Conservation (phyloP, 2,329 filamentous ascomycete genomes). For the Balansia obtecta region DNA sequence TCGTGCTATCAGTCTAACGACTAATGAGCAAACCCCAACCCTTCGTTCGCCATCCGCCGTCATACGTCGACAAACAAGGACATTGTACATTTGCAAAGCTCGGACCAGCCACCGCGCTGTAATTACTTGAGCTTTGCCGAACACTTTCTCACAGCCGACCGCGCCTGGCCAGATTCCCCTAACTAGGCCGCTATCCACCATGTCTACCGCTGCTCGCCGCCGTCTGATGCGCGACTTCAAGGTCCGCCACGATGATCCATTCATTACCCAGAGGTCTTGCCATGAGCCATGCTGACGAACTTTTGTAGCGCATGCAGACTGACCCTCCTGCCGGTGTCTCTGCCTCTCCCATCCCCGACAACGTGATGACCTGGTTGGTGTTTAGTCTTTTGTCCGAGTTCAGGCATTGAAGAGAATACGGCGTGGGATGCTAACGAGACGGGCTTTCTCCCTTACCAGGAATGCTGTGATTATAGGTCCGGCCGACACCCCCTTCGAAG, state of each 20-base stretch:
- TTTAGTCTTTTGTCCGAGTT: not conserved
- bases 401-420: not conserved
- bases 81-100: not conserved
- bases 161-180: not conserved
- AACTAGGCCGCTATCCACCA: constrained; percentile 13
- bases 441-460: constrained; percentile 36
- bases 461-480: constrained; percentile 98
- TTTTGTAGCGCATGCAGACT: constrained; percentile 84
- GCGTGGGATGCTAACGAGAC: constrained; percentile 8
- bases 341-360: constrained; percentile 88
- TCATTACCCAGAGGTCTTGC: not conserved
- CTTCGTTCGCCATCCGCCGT: constrained; percentile 9
- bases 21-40: constrained; percentile 16
- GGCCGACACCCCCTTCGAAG: constrained; percentile 93
- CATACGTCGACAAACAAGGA: not conserved
- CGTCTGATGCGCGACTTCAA: constrained; percentile 99
- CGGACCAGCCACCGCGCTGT: not conserved
- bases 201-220: constrained; percentile 88
- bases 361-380: constrained; percentile 87
- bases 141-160: not conserved
- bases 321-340: constrained; percentile 95
- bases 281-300: not conserved
- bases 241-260: constrained; percentile 37
- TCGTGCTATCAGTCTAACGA: not conserved
- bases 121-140: not conserved